phyloP scores from a whole-genome alignment of 306 rosid species.

The Cyclanthera cordifolia region DNA sequence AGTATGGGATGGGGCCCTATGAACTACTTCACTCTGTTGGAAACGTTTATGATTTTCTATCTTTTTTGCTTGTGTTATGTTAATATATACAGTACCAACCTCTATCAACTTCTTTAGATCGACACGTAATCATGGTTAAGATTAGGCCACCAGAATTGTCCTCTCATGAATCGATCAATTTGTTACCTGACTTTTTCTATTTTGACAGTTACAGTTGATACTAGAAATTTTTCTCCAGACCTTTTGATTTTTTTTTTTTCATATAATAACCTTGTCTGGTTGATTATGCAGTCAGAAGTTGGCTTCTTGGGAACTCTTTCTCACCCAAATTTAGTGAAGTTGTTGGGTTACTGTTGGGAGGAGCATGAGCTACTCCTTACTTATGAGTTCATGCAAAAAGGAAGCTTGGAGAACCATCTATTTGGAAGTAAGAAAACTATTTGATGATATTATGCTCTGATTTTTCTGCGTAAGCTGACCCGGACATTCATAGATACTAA shows the following conservation, averaged over 20 bases:
- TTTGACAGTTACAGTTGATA: not conserved
- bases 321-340: conserved; percentile 84
- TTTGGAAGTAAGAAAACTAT: conserved; percentile 68
- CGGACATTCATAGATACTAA: too few relatives aligned
- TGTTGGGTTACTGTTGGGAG: conserved; percentile 80
- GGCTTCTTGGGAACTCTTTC: conserved; percentile 75
- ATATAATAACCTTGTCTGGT: conserved; percentile 10
- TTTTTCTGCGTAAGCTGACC: not conserved
- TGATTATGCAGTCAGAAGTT: conserved; percentile 69
- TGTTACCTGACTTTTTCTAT: not conserved
- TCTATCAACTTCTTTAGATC: not conserved
- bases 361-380: conserved; percentile 64
- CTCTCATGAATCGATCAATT: not conserved
- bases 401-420: conserved; percentile 82
- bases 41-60: not conserved
- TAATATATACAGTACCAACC: not conserved
- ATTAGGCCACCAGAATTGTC: not conserved
- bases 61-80: not conserved
- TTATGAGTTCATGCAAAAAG: conserved; percentile 89
- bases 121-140: not conserved
- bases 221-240: not conserved
- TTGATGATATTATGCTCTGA: not conserved
- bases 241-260: not conserved
- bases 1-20: not conserved
- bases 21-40: not conserved